Conservation (phyloP, 805 yeast genomes). For the Candida argentea region DNA sequence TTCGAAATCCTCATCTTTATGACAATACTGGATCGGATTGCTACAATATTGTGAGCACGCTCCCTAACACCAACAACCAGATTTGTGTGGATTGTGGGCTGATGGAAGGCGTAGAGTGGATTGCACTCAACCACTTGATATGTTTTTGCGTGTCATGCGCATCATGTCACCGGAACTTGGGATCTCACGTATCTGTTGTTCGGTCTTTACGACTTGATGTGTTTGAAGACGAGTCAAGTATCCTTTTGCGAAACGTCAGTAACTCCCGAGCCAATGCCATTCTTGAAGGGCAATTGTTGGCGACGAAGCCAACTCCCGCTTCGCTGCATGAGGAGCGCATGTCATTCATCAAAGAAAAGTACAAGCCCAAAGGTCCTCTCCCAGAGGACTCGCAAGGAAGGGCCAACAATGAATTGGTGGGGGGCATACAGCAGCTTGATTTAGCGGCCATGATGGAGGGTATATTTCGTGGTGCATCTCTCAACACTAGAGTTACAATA, state of each 20-base stretch:
- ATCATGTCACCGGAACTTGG: slow-evolving; percentile 79
- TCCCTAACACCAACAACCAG: slow-evolving; percentile 43
- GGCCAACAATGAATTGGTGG: slow-evolving; percentile 33
- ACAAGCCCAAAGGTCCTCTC: slow-evolving; percentile 33
- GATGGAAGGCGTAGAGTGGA: slow-evolving; percentile 67
- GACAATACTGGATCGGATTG: slow-evolving; percentile 15
- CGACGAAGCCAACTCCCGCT: slow-evolving; percentile 17
- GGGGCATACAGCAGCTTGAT: slow-evolving; percentile 42
- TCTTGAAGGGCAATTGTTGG: slow-evolving; percentile 18
- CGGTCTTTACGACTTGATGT: slow-evolving; percentile 71
- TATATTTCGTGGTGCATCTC: slow-evolving; percentile 40
- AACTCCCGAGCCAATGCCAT: slow-evolving; percentile 49
- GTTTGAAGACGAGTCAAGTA: slow-evolving; percentile 48
- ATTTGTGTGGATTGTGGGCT: slow-evolving; percentile 76
- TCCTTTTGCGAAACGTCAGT: slow-evolving; percentile 40
- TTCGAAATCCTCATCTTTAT: neutral
- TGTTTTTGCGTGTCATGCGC: slow-evolving; percentile 79
- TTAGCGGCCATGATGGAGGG: slow-evolving; percentile 32
- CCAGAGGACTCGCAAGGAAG: slow-evolving; percentile 9
- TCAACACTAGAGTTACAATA: slow-evolving; percentile 29
- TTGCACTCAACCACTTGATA: slow-evolving; percentile 63
- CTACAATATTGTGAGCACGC: slow-evolving; percentile 28
- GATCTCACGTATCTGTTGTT: slow-evolving; percentile 71
- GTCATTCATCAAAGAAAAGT: slow-evolving; percentile 57
- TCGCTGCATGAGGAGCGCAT: slow-evolving; percentile 39